Evolutionary conservation across 345 rosid species (phyloP).

Genomic region (Gossypium longicalyx): DNA sequence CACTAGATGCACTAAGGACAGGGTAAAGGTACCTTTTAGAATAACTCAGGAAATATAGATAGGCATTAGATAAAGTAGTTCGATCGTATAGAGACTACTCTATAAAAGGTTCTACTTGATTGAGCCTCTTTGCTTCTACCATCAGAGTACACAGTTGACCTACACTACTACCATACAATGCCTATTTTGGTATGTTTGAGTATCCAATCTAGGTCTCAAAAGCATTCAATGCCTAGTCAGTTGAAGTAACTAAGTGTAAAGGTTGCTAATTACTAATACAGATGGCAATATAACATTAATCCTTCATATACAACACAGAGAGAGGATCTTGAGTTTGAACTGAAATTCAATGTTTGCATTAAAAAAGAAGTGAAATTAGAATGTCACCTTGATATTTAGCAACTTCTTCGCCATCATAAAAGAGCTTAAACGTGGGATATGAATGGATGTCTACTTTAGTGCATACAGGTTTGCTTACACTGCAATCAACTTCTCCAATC

Average conservation of each 20-base stretch:
- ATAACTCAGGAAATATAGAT: not conserved
- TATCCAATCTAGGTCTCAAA: not conserved
- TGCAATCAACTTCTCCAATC: conserved; percentile 94
- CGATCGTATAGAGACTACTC: not conserved
- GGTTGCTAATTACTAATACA: not conserved
- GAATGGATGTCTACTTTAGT: conserved; percentile 84
- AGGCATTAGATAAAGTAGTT: not conserved
- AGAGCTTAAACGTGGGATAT: conserved; percentile 89
- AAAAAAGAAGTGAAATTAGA: not conserved
- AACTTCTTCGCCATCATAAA: conserved; percentile 89
- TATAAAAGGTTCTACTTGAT: not conserved
- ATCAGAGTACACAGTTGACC: not conserved
- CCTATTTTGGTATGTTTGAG: not conserved
- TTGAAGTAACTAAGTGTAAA: not conserved
- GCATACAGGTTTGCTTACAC: conserved; percentile 67
- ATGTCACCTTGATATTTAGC: conserved; percentile 77
- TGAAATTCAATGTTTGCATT: not conserved
- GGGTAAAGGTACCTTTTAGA: not conserved
- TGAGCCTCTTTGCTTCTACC: not conserved
- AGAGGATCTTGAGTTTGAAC: not conserved
- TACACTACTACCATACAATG: not conserved
- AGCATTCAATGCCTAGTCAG: not conserved
- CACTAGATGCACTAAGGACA: not conserved
- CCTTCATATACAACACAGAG: not conserved
- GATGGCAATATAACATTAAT: not conserved